A percentile compares a stretch with the other conserved stretches of the same genome.
Evolutionary conservation across 371 early-diverging fungal species (phyloP).

Genomic region (Apophysomyces variabilis): DNA sequence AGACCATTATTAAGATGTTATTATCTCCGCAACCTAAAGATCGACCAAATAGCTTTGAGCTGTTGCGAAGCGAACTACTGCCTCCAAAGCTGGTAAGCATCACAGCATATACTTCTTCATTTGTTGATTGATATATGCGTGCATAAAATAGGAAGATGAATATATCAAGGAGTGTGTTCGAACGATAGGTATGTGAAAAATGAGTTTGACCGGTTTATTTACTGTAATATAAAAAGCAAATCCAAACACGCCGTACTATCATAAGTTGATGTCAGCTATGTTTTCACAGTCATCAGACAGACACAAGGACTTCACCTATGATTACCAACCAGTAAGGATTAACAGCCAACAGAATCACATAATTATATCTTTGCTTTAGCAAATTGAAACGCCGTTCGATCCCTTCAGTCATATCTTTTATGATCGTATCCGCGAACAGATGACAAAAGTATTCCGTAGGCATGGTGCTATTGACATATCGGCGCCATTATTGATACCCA

Average conservation of each 20-base stretch:
- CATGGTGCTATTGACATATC: slow-evolving; percentile 90
- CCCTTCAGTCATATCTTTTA: slow-evolving; percentile 68
- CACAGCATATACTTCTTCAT: not conserved
- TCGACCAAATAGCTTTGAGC: slow-evolving; percentile 84
- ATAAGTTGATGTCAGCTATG: slow-evolving; percentile 80
- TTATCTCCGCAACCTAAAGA: slow-evolving; percentile 81
- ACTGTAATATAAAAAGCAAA: slow-evolving; percentile 57
- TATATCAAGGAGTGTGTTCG: slow-evolving; percentile 90
- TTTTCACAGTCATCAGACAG: slow-evolving; percentile 80
- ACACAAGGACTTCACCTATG: slow-evolving; percentile 91
- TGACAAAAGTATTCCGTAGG: slow-evolving; percentile 80
- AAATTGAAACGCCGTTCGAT: slow-evolving; percentile 55
- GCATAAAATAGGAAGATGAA: slow-evolving; percentile 74
- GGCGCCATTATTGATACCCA: slow-evolving; percentile 87
- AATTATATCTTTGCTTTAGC: slow-evolving; percentile 16
- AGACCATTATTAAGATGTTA: slow-evolving; percentile 72
- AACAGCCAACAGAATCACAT: not conserved
- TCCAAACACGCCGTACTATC: slow-evolving; percentile 87
- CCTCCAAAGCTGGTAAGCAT: slow-evolving; percentile 74
- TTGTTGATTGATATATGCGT: not conserved
- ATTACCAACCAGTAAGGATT: slow-evolving; percentile 68
- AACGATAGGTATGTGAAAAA: slow-evolving; percentile 60
- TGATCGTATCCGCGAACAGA: slow-evolving; percentile 73
- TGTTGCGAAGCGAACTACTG: slow-evolving; percentile 77
- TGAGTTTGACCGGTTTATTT: not conserved